Conservation (phyloP, 1,284 basidiomycete genomes). For the Boletellus deceptivus region DNA sequence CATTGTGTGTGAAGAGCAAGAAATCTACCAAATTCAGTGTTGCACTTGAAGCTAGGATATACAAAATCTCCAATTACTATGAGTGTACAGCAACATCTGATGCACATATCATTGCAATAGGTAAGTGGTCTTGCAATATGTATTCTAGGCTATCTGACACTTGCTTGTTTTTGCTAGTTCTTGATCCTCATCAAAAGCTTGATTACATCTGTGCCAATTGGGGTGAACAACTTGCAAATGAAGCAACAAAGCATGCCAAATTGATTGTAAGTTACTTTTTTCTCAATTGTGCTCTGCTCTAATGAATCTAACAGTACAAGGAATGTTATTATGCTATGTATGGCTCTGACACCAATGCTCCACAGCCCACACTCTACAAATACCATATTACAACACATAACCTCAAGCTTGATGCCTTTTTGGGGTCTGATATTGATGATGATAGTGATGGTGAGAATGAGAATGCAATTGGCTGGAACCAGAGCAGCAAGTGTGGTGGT, state of each 20-base stretch:
- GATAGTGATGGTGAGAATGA: too few relatives aligned
- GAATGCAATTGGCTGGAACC: too few relatives aligned
- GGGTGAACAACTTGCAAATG: conserved; percentile 9
- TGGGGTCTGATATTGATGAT: too few relatives aligned
- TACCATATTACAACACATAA: too few relatives aligned
- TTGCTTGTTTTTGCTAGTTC: conserved; percentile 4
- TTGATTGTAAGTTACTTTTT: conserved; percentile 6
- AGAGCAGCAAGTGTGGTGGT: neutral
- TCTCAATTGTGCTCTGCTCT: too few relatives aligned
- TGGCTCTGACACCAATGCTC: neutral
- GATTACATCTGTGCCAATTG: conserved; percentile 19
- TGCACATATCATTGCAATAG: conserved; percentile 21
- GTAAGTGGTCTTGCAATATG: neutral
- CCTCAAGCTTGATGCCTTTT: too few relatives aligned
- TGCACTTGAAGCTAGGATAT: neutral
- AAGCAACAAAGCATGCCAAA: conserved; percentile 5
- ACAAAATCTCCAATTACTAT: conserved; percentile 30
- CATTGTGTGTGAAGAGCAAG: neutral
- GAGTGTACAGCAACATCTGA: conserved; percentile 2
- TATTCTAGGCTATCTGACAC: conserved; percentile 3
- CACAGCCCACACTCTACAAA: neutral
- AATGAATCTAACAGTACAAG: too few relatives aligned
- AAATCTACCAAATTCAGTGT: neutral
- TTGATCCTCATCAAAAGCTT: conserved; percentile 16
- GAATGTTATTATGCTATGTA: conserved; percentile 2